Percentiles rank a stretch among this genome's conserved stretches.
Conservation (phyloP, 108 stramenopile genomes). For the Nannochloropsis granulata region DNA sequence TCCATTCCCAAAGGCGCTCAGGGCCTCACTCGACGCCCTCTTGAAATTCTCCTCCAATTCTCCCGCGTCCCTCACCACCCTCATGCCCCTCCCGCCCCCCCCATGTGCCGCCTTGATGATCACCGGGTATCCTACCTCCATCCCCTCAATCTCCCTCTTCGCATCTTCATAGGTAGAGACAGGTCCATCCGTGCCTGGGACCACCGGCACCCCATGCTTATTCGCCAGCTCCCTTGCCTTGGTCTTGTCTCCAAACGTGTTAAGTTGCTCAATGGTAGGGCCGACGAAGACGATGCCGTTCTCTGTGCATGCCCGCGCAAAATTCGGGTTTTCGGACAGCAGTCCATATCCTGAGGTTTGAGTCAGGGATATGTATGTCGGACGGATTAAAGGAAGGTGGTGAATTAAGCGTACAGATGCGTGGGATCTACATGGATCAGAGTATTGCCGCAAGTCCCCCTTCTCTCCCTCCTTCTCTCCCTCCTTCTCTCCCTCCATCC, state of each 20-base stretch:
- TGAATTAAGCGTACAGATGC: no score
- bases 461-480: no score
- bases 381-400: no score
- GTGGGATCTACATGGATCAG: no score
- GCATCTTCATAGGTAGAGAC: conserved; percentile 64
- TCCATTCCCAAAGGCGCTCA: conserved; percentile 82
- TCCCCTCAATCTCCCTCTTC: conserved; percentile 43
- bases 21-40: conserved; percentile 36
- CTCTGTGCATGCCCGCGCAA: conserved; percentile 53
- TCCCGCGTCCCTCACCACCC: conserved; percentile 56
- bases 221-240: conserved; percentile 69
- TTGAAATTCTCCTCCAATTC: conserved; percentile 35
- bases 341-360: conserved; percentile 53
- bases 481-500: no score
- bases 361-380: no score
- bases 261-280: conserved; percentile 57
- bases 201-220: conserved; percentile 62
- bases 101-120: conserved; percentile 94
- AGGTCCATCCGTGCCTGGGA: conserved; percentile 69
- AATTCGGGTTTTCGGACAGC: conserved; percentile 48
- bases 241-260: conserved; percentile 82
- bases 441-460: no score
- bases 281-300: conserved; percentile 69
- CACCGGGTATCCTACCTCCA: conserved; percentile 70
- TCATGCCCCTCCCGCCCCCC: conserved; percentile 90